Base-by-base conservation (phyloP, 345 rosid species). In the Salix koriyanagi region DNA sequence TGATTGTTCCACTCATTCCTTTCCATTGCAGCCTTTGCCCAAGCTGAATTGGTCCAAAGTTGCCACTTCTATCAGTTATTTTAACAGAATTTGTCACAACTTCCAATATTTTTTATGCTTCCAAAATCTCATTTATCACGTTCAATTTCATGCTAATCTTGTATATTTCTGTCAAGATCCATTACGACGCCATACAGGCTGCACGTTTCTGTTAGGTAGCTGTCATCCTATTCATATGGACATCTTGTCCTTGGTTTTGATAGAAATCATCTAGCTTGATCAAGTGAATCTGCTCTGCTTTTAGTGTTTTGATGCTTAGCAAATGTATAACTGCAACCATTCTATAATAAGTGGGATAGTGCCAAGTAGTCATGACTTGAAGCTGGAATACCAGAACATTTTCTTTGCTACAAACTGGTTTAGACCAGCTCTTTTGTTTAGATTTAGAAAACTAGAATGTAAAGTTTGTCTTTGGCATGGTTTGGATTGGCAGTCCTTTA, bases 401-500 rank as follows among this genome's bases (percentile, higher is more conserved):
- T 34, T 8, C 34, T 72, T 58, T n/a, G n/a, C 36, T n/a, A 37
- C 54, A 39, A n/a, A 58, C 34, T 8, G 2, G 25, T 19, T 52
- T 2, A 52, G 60, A 19, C 70, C 19, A 26, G 26, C 11, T 46
- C n/a, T 9, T 19, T 16, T 25, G 3, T 21, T 19, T 52, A 42
- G 56, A 25, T 36, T 28, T 50, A 41, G 54, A 25, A n/a, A 62
- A 11, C 18, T 26, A 26, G 13, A 60, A 66, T 4, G 30, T 56
- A 30, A 23, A 5, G 23, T 48, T 62, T 65, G 82, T 75, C 77
- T 69, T 84, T 5, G 84, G 85, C 50, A 5, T 60, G 70, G 87
- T 82, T 60, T 70, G 72, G 42, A 88, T 67, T 6, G 84, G 88
- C 15, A 83, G 72, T 68, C 90, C 91, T 73, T 80, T 58, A 11